Percentiles rank a stretch among this genome's conserved stretches.
These are phyloP conservation scores for Meyerozyma carpophila DNA, from an alignment of 1,139 yeast genomes.

Conservation along the genomic window DNA sequence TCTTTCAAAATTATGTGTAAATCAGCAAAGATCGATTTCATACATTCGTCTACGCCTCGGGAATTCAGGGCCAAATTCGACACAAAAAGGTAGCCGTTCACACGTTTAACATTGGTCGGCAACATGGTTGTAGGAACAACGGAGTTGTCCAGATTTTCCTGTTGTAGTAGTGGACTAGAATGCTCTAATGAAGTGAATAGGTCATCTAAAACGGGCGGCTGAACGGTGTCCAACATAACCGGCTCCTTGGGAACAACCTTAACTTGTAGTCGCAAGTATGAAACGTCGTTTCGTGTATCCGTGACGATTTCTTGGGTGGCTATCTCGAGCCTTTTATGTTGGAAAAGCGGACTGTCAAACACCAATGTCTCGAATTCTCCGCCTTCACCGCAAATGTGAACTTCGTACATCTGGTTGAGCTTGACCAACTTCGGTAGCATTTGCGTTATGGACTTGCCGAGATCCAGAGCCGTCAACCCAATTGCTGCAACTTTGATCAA, in stretches of 20 bases:
- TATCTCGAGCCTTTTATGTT: slow-evolving; percentile 43
- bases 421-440: slow-evolving; percentile 53
- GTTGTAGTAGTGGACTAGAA: too few relatives aligned
- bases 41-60: background rate
- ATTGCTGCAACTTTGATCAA: slow-evolving; percentile 90
- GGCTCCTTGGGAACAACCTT: slow-evolving; percentile 30
- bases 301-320: slow-evolving; percentile 35
- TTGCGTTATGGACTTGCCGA: slow-evolving; percentile 63
- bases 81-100: slow-evolving; percentile 26
- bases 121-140: too few relatives aligned
- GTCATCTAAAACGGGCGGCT: slow-evolving; percentile 41
- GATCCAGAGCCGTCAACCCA: slow-evolving; percentile 62
- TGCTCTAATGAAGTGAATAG: slow-evolving; percentile 27
- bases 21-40: slow-evolving; percentile 29
- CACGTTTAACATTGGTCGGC: background rate
- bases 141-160: too few relatives aligned
- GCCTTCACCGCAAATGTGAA: slow-evolving; percentile 96
- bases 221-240: slow-evolving; percentile 27
- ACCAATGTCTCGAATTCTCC: slow-evolving; percentile 96
- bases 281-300: slow-evolving; percentile 57
- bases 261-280: slow-evolving; percentile 50
- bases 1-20: slow-evolving; percentile 27
- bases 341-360: slow-evolving; percentile 81
- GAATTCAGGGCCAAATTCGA: slow-evolving; percentile 39
- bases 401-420: slow-evolving; percentile 64